Conservation (phyloP, 164 flowering plant species). For the Saururus chinensis region DNA sequence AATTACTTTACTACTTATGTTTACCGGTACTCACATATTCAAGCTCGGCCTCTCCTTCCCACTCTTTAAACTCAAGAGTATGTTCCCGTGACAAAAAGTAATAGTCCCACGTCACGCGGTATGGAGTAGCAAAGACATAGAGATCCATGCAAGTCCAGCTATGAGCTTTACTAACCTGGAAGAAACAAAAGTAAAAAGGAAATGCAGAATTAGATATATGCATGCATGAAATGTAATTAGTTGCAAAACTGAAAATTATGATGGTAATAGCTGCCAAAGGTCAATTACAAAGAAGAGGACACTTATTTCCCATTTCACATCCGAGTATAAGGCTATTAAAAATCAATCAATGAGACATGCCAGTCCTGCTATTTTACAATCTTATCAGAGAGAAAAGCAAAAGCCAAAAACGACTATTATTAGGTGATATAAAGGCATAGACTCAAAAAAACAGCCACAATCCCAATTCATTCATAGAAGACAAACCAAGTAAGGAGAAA, state of each 20-base stretch:
- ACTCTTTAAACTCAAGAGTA: slow-evolving; percentile 65
- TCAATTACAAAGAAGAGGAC: too few species aligned
- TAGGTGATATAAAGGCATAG: too few species aligned
- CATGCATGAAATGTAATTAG: neutral
- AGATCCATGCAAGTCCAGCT: slow-evolving; percentile 99
- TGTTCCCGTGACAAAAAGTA: slow-evolving; percentile 77
- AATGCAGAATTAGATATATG: neutral
- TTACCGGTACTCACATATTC: slow-evolving; percentile 60
- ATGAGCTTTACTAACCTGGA: slow-evolving; percentile 67
- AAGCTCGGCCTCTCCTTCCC: slow-evolving; percentile 77
- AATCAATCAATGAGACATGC: too few species aligned
- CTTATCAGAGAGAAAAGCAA: too few species aligned
- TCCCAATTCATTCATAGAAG: neutral
- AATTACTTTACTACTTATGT: neutral
- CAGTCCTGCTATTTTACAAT: too few species aligned
- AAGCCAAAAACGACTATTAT: too few species aligned
- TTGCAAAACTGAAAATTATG: neutral
- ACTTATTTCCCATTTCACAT: too few species aligned
- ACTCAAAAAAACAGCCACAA: neutral
- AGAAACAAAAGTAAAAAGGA: neutral
- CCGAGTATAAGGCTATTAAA: too few species aligned
- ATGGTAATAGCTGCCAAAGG: neutral
- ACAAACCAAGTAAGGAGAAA: too few species aligned
- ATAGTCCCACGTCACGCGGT: slow-evolving; percentile 93
- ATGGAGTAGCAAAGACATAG: slow-evolving; percentile 97